Conservation (phyloP, 176 grass and related monocot genomes). For the Juncus effusus region DNA sequence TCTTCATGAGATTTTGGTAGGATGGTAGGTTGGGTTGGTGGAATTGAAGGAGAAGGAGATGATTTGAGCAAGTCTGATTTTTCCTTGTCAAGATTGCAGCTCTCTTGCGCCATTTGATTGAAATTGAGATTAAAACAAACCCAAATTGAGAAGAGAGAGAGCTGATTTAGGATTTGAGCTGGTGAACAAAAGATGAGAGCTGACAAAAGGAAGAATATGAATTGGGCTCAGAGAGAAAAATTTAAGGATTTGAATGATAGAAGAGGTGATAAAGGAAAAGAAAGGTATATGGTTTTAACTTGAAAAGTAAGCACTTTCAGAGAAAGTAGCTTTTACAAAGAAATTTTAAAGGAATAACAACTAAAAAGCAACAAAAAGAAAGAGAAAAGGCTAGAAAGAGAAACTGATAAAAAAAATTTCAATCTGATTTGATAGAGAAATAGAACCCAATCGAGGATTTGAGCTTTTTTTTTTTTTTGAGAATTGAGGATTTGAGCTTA, state of each 20-base stretch:
- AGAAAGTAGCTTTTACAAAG: conserved; percentile 15
- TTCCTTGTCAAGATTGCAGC: conserved; percentile 49
- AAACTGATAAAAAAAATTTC: conserved; percentile 8
- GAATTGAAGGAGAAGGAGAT: conserved; percentile 31
- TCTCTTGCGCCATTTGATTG: conserved; percentile 40
- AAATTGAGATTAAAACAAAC: conserved; percentile 3
- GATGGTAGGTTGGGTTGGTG: conserved; percentile 26
- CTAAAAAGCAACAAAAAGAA: conserved; percentile 5
- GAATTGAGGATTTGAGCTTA: conserved; percentile 22
- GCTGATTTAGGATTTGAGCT: conserved; percentile 1
- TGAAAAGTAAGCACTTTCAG: not conserved
- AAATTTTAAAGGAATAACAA: not conserved
- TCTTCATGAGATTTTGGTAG: conserved; percentile 29
- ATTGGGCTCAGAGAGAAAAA: not conserved
- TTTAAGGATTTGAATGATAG: not conserved
- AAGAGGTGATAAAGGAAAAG: not conserved
- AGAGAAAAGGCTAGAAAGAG: conserved; percentile 19
- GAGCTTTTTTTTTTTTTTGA: too few species aligned
- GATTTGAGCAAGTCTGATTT: conserved; percentile 49
- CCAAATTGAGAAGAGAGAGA: not conserved
- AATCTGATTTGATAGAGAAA: conserved; percentile 6
- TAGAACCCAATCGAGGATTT: conserved; percentile 15
- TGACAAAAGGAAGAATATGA: not conserved
- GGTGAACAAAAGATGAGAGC: conserved; percentile 7
- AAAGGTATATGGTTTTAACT: not conserved